Base-by-base conservation (phyloP, 169 alveolate species). In the Cryptosporidium viatorum region DNA sequence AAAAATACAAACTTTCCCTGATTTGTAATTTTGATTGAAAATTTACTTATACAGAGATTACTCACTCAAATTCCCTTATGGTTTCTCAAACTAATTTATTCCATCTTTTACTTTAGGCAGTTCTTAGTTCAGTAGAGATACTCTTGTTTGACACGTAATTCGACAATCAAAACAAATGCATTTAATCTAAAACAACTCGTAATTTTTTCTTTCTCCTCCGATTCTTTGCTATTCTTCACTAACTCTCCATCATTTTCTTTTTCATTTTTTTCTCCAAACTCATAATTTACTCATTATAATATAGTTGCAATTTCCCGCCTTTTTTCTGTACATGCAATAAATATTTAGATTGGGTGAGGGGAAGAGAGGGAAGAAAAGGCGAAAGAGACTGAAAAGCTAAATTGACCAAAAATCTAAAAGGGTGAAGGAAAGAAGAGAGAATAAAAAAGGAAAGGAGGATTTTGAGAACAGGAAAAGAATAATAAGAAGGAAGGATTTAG, bases 321-420 rank as follows among this genome's bases (percentile, higher is more conserved):
- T 23, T 10, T 10, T 3, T 5, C 0, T 55, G 35, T 29, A 21
- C 71, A 65, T 65, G 71, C 71, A 65, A 16, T 65, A 65, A 65
- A 65, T 65, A 65, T 65, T 65, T 65, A 65, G 71, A 65, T 65
- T 59, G 50, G 71, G 51, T 65, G 71, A 37, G 71, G 43, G 71
- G 71, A n/a, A 65, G 71, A 7, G 23, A 29, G 50, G 71, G 37
- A 55, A 21, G 39, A 55, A 26, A 55, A 10, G 67, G 31, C 60
- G 60, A 51, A 16, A 16, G 37, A 26, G 67, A 21, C 67, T 55
- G 4, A 55, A 21, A 55, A 55, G 67, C 37, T 55, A 23, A 23
- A 21, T 21, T 55, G 67, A 55, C 67, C 18, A 37, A 55, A 55
- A 26, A 48, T 14, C 2, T 14, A 48, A 55, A 37, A 26, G 37